A percentile compares a stretch with the other conserved stretches of the same genome.
phyloP scores from a whole-genome alignment of 768 basidiomycete species.

The Leccinum imitatum region DNA sequence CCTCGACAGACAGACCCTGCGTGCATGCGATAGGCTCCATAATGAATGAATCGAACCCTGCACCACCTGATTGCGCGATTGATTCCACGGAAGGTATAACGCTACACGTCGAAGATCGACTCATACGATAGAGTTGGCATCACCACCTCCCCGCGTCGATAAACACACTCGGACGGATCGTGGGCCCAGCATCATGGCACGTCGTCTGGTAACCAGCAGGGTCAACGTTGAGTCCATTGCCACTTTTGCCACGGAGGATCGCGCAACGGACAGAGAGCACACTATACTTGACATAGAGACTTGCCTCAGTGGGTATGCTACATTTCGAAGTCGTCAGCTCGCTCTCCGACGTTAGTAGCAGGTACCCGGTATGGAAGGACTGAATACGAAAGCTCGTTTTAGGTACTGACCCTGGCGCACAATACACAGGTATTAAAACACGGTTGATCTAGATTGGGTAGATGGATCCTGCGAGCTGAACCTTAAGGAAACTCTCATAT shows the following conservation, averaged over 20 bases:
- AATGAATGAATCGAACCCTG: no score
- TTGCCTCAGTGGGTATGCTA: neutral
- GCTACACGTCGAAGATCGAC: neutral
- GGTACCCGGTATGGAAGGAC: neutral
- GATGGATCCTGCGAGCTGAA: neutral
- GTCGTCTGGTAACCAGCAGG: neutral
- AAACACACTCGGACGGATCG: neutral
- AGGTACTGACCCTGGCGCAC: neutral
- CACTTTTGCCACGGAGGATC: neutral
- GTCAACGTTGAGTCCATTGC: neutral
- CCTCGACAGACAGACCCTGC: no score
- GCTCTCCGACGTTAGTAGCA: neutral
- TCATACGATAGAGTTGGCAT: neutral
- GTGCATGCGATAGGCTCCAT: neutral
- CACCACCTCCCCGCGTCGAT: neutral
- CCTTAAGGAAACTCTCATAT: neutral
- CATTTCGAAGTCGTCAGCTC: neutral
- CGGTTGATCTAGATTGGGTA: neutral
- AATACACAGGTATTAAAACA: neutral
- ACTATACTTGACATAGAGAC: neutral
- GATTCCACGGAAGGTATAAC: no score
- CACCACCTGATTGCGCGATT: no score
- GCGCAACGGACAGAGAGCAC: neutral
- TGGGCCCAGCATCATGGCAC: neutral
- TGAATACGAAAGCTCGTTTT: neutral